phyloP scores from a whole-genome alignment of 2,329 filamentous ascomycete species.

The Cordyceps javanica region DNA sequence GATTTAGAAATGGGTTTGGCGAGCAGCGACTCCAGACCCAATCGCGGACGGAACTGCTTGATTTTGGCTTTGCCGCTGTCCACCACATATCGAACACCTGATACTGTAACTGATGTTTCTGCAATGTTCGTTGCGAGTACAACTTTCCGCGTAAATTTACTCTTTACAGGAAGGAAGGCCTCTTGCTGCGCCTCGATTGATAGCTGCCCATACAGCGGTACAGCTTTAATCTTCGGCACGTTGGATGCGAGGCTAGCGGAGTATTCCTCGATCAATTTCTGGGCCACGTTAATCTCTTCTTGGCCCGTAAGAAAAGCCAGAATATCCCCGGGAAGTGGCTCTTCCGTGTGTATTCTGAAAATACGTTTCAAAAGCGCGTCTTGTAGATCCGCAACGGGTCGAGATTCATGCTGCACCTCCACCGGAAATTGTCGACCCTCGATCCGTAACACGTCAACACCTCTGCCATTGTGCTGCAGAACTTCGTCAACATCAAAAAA shows the following conservation, averaged over 20 bases:
- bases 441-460: slow-evolving; percentile 53
- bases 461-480: slow-evolving; percentile 14
- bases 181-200: slow-evolving; percentile 80
- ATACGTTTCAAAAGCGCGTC: slow-evolving; percentile 76
- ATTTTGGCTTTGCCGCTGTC: slow-evolving; percentile 93
- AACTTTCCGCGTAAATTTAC: slow-evolving; percentile 73
- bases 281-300: slow-evolving; percentile 80
- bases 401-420: slow-evolving; percentile 65
- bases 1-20: slow-evolving; percentile 89
- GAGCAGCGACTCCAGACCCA: slow-evolving; percentile 86
- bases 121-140: slow-evolving; percentile 95
- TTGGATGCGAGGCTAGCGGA: slow-evolving; percentile 64
- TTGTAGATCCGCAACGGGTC: slow-evolving; percentile 73
- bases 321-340: slow-evolving; percentile 89
- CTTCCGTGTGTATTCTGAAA: slow-evolving; percentile 78
- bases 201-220: slow-evolving; percentile 85
- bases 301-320: slow-evolving; percentile 89
- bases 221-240: slow-evolving; percentile 64
- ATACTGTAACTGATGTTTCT: slow-evolving; percentile 95
- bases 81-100: slow-evolving; percentile 84
- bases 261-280: slow-evolving; percentile 76
- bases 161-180: slow-evolving; percentile 71
- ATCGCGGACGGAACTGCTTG: slow-evolving; percentile 77
- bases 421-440: slow-evolving; percentile 86
- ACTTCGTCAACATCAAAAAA: slow-evolving; percentile 57